phyloP scores from a whole-genome alignment of 2,329 filamentous ascomycete species.

The Cercospora brassicicola region DNA sequence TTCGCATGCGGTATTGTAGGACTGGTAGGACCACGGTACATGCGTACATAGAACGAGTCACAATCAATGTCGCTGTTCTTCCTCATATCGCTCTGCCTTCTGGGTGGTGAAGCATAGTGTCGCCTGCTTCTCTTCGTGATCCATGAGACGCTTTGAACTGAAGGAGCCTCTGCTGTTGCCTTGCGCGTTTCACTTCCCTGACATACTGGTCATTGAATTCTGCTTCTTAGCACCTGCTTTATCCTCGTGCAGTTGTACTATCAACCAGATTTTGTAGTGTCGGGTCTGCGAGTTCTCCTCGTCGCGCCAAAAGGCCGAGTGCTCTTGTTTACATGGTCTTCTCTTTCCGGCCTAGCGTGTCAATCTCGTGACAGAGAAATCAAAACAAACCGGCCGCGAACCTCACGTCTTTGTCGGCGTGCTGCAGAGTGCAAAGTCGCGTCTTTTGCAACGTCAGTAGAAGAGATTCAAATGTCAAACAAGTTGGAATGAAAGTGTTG shows the following conservation, averaged over 20 bases:
- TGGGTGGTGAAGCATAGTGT: background rate
- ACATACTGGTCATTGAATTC: background rate
- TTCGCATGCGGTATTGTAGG: background rate
- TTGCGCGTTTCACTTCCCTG: background rate
- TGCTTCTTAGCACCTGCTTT: no score
- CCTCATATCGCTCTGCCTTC: background rate
- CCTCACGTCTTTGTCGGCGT: slow-evolving; percentile 10
- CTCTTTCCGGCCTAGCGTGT: slow-evolving; percentile 9
- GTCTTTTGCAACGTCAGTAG: background rate
- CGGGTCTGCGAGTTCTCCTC: background rate
- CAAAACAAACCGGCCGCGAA: slow-evolving; percentile 11
- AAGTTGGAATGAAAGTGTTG: background rate
- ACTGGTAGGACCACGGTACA: no score
- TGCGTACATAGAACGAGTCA: background rate
- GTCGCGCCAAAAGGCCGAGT: no score
- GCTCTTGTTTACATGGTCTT: background rate
- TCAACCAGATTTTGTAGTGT: background rate
- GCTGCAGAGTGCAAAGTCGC: slow-evolving; percentile 2
- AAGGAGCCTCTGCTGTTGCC: background rate
- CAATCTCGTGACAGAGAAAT: slow-evolving; percentile 14
- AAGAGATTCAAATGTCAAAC: background rate
- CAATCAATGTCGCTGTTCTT: background rate
- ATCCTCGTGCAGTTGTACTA: background rate
- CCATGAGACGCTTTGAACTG: background rate
- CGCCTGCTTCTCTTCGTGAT: background rate